These are phyloP conservation scores for Novymonas esmeraldas DNA, from an alignment of 208 protist genomes.

Conservation along the genomic window DNA sequence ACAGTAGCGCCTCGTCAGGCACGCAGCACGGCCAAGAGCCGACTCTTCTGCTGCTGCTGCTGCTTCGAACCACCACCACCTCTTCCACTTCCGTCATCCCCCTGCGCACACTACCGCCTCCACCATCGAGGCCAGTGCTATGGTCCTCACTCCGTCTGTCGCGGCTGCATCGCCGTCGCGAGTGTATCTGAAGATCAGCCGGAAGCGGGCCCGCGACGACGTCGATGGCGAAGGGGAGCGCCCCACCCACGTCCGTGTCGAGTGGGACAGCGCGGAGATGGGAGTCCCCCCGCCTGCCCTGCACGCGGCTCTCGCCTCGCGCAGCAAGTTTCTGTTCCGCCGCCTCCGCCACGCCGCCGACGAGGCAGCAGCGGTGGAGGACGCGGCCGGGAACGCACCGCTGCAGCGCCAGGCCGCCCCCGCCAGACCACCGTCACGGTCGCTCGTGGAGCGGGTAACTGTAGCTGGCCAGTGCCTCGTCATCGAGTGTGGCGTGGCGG, in stretches of 20 bases:
- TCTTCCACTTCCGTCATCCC: no score
- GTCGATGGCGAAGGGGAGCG: slow-evolving; percentile 11
- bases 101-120: no score
- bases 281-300: slow-evolving; percentile 18
- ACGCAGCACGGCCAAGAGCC: no score
- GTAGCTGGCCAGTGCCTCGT: slow-evolving; percentile 15
- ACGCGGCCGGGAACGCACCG: no score
- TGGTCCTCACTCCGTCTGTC: not conserved
- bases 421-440: not conserved
- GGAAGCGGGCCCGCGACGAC: slow-evolving; percentile 24
- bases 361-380: not conserved
- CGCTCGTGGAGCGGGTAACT: slow-evolving; percentile 22
- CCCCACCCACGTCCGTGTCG: slow-evolving; percentile 31
- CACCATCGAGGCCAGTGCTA: no score
- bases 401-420: no score
- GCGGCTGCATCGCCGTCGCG: not conserved
- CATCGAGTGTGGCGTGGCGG: slow-evolving; percentile 28
- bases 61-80: no score
- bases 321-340: slow-evolving; percentile 24
- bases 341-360: slow-evolving; percentile 2
- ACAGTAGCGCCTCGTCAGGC: no score
- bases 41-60: no score
- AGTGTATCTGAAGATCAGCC: slow-evolving; percentile 26
- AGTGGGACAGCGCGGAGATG: slow-evolving; percentile 37
- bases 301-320: slow-evolving; percentile 10